These are phyloP conservation scores for Solanum pennellii DNA, from an alignment of 257 asterid genomes.

Conservation along the genomic window DNA sequence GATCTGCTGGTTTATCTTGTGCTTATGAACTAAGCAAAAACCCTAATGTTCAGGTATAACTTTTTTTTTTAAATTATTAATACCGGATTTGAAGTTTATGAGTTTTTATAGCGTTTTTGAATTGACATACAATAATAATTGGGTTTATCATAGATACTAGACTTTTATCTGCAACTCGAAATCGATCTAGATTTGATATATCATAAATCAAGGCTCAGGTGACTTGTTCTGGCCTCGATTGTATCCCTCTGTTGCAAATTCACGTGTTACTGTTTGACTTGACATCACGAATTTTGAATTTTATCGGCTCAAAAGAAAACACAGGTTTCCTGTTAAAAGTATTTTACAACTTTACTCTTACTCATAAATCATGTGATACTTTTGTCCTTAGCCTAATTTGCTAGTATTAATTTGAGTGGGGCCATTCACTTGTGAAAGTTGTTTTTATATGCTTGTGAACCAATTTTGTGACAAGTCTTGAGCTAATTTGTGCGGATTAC, in stretches of 20 bases:
- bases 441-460: background rate
- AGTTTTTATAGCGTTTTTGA: fast-evolving
- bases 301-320: background rate
- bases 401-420: background rate
- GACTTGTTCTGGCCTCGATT: background rate
- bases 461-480: background rate
- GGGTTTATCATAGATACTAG: background rate
- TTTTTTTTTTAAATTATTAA: background rate
- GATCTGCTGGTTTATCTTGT: conserved; percentile 79
- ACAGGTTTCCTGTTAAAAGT: background rate
- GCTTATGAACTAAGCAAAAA: conserved; percentile 81
- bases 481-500: background rate
- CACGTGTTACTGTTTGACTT: background rate
- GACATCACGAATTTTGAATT: background rate
- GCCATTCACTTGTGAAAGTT: background rate
- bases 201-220: background rate
- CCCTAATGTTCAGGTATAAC: conserved; percentile 31
- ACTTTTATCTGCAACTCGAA: background rate
- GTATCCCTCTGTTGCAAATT: background rate
- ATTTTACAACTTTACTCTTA: background rate
- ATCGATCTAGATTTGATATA: background rate
- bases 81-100: background rate
- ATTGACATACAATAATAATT: background rate
- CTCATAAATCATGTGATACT: background rate
- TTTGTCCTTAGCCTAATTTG: background rate